A percentile compares a stretch with the other conserved stretches of the same genome.
Evolutionary conservation across 225 moss, liverwort and hornwort genomes (phyloP).

Genomic region (Bryoerythrophyllum caledonicum): DNA sequence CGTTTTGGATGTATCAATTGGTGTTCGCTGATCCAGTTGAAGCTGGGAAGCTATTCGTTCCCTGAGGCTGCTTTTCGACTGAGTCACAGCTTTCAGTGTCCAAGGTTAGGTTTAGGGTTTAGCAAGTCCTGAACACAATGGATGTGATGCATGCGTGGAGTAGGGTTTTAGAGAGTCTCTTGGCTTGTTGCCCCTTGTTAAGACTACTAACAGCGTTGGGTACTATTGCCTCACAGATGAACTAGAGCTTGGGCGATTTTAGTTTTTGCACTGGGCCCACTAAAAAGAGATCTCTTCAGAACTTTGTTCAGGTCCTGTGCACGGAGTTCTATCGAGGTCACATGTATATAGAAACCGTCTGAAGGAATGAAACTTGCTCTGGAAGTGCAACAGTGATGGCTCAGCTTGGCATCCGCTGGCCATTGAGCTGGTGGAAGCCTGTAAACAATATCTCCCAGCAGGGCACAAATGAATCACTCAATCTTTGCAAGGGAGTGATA

Average conservation of each 20-base stretch:
- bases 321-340: background rate
- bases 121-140: background rate
- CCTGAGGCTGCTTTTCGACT: background rate
- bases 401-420: background rate
- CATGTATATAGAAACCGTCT: background rate
- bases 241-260: background rate
- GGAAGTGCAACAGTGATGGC: constrained; percentile 5
- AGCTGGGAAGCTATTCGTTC: background rate
- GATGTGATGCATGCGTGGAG: too few species aligned
- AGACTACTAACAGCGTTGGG: background rate
- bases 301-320: background rate
- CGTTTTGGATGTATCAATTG: background rate
- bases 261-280: background rate
- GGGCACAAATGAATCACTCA: background rate
- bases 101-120: background rate
- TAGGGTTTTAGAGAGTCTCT: background rate
- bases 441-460: background rate
- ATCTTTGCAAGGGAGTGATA: background rate
- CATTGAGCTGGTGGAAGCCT: background rate
- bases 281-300: background rate
- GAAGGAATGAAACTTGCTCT: background rate
- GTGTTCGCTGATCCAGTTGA: background rate
- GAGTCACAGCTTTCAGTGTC: background rate
- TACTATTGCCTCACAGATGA: background rate
- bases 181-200: background rate